Conservation (phyloP, 129 eudicot species). For the Gnaphalium uliginosum region DNA sequence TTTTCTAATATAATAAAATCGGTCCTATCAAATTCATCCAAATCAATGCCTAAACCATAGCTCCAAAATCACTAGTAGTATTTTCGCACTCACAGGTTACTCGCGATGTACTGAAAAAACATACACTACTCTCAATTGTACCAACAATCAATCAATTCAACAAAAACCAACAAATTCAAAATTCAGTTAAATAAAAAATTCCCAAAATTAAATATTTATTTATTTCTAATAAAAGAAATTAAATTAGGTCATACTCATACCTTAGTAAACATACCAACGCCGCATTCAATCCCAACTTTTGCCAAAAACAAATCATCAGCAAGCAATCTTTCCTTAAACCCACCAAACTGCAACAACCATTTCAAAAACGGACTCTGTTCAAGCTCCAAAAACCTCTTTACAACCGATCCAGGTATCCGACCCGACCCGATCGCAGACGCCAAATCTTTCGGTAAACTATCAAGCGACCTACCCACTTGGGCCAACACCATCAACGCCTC, state of each 20-base stretch:
- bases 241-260: slow-evolving; percentile 39
- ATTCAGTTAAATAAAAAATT: no score
- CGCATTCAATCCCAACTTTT: slow-evolving; percentile 74
- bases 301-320: slow-evolving; percentile 95
- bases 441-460: slow-evolving; percentile 76
- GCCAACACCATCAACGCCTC: slow-evolving; percentile 73
- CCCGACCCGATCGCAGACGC: slow-evolving; percentile 70
- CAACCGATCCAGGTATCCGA: slow-evolving; percentile 62
- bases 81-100: neutral
- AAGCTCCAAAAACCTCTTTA: slow-evolving; percentile 59
- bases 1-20: no score
- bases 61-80: neutral
- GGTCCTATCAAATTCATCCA: neutral
- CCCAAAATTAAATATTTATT: no score
- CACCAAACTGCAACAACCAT: slow-evolving; percentile 77
- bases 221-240: no score
- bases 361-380: slow-evolving; percentile 55
- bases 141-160: no score
- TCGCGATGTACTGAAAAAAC: neutral
- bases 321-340: slow-evolving; percentile 86
- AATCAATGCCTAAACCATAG: neutral
- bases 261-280: slow-evolving; percentile 92
- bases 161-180: no score
- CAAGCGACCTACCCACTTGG: slow-evolving; percentile 62
- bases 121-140: no score